Base-by-base conservation (phyloP, 768 basidiomycete genomes). In the Lepiota venenata region DNA sequence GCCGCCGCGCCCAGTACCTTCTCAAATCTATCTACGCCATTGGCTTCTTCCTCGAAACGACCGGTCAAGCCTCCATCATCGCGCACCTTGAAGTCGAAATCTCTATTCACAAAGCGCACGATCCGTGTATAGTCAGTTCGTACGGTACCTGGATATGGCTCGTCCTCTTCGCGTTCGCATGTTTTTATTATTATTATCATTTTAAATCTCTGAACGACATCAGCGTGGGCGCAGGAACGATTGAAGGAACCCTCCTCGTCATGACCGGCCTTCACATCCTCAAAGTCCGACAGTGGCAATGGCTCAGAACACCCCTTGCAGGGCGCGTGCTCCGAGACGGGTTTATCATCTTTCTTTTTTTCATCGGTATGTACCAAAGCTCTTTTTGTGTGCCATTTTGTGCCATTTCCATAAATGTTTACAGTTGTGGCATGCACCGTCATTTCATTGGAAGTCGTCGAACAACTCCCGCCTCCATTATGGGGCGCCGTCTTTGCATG, bases 401-500 rank as follows among this genome's bases (percentile, higher is more conserved):
- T n/a, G n/a, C n/a, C n/a, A n/a, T n/a, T n/a, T n/a, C n/a, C n/a
- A n/a, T n/a, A n/a, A n/a, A n/a, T n/a, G n/a, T n/a, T 25, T 25
- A 25, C 5, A 60, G 61, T 43, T 20, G 7, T 62, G 18, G 21
- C 58, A 18, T 47, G 47, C 11, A 46, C 55, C n/a, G 38, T 60
- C 20, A 48, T 56, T 22, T 18, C 49, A 11, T 56, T 58, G 18
- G 54, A 58, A 25, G 22, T 56, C n/a, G 22, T 57, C 6, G 52
- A 47, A 10, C 47, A 47, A 1, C 16, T 57, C 5, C 52, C 54
- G 11, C 16, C 14, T 3, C 36, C 18, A 11, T 21, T 51, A 11
- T 56, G 59, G 44, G 54, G 57, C 18, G 57, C 61, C 14, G 52
- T 50, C 15, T 51, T 49, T 39, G 53, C 61, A 57, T 61, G 60